Base-by-base conservation (phyloP, 1,139 yeast genomes). In the Nadsonia commutata region DNA sequence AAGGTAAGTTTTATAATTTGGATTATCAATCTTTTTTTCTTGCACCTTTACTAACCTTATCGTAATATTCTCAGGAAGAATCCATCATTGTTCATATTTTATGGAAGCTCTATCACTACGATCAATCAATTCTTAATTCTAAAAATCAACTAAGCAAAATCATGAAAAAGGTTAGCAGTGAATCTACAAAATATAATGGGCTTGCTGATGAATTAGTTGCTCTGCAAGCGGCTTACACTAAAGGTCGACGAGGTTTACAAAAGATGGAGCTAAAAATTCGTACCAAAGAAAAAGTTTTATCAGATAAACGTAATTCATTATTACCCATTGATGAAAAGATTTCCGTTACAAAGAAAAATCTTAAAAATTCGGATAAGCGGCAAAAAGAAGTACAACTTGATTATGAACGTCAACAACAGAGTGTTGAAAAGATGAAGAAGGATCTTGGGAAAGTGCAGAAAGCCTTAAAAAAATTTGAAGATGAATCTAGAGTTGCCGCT, bases 91-190 rank as follows among this genome's bases (percentile, higher is more conserved):
- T 67, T 20, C 72, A 71, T 27, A 70, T 78, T 40, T 60, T 88
- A 37, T 80, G 84, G 70, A 74, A 76, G 51, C 61, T 86, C 13
- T 82, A 68, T 54, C 88, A 82, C 54, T 68, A 77, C 49, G 83
- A 83, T 49, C 57, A 62, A 43, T 67, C 68, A 45, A 57, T 62
- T n/a, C 55, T 59, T 16, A 47, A 38, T 18, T 50, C 46, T 20
- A 42, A 48, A 5, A 42, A 50, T 13, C 52, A 52, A 39, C 43
- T 56, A 4, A 46, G 43, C 18, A 41, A 47, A 2, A 46, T 49
- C 9, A 45, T 50, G 7, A 40, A 49, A 16, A 45, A 45, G 3
- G 31, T 49, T 3, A 46, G 50, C 38, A 65, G 66, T 45, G 57
- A 71, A 2, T 67, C 70, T 16, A 70, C 37, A 2, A 43, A 47